Conservation (phyloP, 2,329 filamentous ascomycete species). For the Beauveria bassiana region DNA sequence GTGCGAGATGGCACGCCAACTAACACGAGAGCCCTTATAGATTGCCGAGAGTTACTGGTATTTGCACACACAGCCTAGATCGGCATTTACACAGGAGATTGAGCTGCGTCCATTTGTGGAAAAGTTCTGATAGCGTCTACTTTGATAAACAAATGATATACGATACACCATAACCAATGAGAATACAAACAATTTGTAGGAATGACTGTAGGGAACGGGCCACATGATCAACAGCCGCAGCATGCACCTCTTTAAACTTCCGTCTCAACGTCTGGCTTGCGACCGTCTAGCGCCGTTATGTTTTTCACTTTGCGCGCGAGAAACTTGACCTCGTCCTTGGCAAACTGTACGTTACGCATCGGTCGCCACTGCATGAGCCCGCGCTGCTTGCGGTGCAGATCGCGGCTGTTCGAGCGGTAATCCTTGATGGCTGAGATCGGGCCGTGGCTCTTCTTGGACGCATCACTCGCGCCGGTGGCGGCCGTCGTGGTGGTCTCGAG, state of each 20-base stretch:
- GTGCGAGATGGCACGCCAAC: neutral
- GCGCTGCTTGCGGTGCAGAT: conserved; percentile 76
- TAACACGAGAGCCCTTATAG: conserved; percentile 30
- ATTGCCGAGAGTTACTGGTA: conserved; percentile 86
- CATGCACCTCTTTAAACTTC: conserved; percentile 39
- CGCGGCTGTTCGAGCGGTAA: conserved; percentile 60
- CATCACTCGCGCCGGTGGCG: conserved; percentile 17
- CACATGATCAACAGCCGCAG: no score
- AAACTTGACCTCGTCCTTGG: conserved; percentile 78
- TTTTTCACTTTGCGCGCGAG: conserved; percentile 69
- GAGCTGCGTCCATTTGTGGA: conserved; percentile 75
- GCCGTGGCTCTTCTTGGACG: conserved; percentile 24
- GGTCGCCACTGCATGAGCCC: conserved; percentile 95
- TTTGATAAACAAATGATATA: neutral
- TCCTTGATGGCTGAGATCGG: conserved; percentile 52
- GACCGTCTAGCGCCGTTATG: conserved; percentile 67
- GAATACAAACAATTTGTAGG: conserved; percentile 4
- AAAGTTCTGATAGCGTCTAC: conserved; percentile 54
- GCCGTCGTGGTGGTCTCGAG: conserved; percentile 32
- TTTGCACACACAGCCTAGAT: conserved; percentile 71
- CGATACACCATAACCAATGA: neutral
- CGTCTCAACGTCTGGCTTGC: conserved; percentile 84
- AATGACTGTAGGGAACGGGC: neutral
- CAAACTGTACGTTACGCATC: conserved; percentile 77
- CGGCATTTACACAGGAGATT: conserved; percentile 73